A percentile compares a stretch with the other conserved stretches of the same genome.
phyloP scores from a whole-genome alignment of 1,284 basidiomycete genomes.

The Blastosporella zonata region DNA sequence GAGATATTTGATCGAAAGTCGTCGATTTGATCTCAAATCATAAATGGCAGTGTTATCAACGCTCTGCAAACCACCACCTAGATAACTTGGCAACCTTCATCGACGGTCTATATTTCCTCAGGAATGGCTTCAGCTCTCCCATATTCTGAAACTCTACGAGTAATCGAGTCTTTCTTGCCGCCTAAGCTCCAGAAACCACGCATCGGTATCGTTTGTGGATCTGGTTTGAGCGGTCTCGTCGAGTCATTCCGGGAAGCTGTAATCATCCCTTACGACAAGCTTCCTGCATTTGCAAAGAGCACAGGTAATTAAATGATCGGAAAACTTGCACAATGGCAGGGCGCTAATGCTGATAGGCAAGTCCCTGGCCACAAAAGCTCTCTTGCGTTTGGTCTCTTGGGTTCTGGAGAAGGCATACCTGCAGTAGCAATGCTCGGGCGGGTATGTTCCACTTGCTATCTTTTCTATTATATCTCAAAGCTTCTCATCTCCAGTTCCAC shows the following conservation, averaged over 20 bases:
- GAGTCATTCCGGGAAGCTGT: constrained; percentile 51
- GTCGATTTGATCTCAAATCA: no score
- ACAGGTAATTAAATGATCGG: constrained; percentile 48
- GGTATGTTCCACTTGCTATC: constrained; percentile 36
- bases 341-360: constrained; percentile 21
- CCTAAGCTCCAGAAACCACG: constrained; percentile 36
- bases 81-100: not conserved
- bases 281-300: constrained; percentile 71
- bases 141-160: constrained; percentile 4
- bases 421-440: constrained; percentile 85
- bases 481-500: constrained; percentile 57
- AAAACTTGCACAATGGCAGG: not conserved
- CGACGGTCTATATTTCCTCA: not conserved
- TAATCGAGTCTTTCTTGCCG: constrained; percentile 13
- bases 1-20: no score
- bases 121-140: not conserved
- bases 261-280: constrained; percentile 54
- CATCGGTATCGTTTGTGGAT: constrained; percentile 79
- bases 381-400: constrained; percentile 76
- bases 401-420: constrained; percentile 53
- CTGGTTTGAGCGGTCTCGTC: constrained; percentile 68
- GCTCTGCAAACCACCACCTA: not conserved
- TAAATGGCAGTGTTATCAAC: no score
- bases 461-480: constrained; percentile 1
- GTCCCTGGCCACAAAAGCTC: constrained; percentile 75